Percentiles rank a stretch among this genome's conserved stretches.
These are phyloP conservation scores for Calocera cornea DNA, from an alignment of 768 basidiomycete species.

Conservation along the genomic window DNA sequence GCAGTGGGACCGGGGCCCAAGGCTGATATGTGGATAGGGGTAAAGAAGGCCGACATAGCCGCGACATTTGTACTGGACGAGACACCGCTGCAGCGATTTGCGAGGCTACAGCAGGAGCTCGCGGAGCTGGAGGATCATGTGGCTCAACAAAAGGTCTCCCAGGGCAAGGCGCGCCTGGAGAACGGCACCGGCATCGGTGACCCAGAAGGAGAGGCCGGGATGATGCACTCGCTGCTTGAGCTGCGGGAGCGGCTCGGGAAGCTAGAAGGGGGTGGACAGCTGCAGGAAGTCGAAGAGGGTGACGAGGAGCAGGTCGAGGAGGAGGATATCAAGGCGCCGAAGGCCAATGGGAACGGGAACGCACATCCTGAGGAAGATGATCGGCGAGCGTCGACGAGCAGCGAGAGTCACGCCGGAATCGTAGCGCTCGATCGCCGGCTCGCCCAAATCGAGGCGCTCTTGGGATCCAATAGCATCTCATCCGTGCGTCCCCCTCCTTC, in stretches of 20 bases:
- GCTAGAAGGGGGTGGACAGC: slow-evolving; percentile 52
- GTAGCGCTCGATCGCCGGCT: slow-evolving; percentile 57
- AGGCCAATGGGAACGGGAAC: slow-evolving; percentile 14
- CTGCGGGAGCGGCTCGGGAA: slow-evolving; percentile 55
- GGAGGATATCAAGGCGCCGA: slow-evolving; percentile 13
- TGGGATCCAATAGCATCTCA: slow-evolving; percentile 42
- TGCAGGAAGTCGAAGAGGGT: slow-evolving; percentile 43
- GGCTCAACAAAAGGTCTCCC: slow-evolving; percentile 49
- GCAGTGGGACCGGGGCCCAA: slow-evolving; percentile 31
- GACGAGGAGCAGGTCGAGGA: slow-evolving; percentile 27
- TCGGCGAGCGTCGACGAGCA: slow-evolving; percentile 4
- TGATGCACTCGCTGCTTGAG: slow-evolving; percentile 65
- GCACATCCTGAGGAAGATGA: slow-evolving; percentile 5
- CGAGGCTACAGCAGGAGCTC: slow-evolving; percentile 60
- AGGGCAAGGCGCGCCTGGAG: slow-evolving; percentile 27
- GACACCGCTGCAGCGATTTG: slow-evolving; percentile 24
- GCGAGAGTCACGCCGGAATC: slow-evolving; percentile 13
- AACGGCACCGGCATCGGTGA: no score
- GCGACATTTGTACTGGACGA: slow-evolving; percentile 18
- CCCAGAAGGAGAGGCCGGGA: slow-evolving; percentile 46
- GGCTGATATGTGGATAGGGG: slow-evolving; percentile 13
- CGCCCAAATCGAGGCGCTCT: slow-evolving; percentile 63
- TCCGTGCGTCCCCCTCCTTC: slow-evolving; percentile 35
- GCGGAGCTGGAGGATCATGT: slow-evolving; percentile 67
- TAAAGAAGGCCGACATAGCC: slow-evolving; percentile 20